A percentile compares a stretch with the other conserved stretches of the same genome.
These are phyloP conservation scores for Gaeumannomyces tritici DNA, from an alignment of 2,329 filamentous ascomycete species.

Conservation along the genomic window DNA sequence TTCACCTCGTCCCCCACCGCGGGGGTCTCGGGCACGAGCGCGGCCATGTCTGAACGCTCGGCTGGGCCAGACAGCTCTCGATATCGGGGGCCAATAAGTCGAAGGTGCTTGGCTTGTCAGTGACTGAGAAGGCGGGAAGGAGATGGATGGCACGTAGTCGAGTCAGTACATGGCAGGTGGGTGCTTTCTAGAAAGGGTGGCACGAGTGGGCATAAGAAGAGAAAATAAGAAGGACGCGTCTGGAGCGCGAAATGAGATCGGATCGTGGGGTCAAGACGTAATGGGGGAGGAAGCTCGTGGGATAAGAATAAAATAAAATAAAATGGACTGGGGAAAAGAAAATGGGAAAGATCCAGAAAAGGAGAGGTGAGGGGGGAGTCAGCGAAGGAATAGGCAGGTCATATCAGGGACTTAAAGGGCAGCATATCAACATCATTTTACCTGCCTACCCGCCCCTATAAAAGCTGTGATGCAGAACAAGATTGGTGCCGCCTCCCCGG, in stretches of 20 bases:
- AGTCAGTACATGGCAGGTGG: neutral
- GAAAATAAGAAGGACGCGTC: neutral
- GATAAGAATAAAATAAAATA: neutral
- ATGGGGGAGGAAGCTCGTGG: neutral
- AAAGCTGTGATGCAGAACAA: neutral
- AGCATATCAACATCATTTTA: neutral
- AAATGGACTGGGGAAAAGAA: neutral
- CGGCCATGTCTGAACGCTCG: constrained; percentile 11
- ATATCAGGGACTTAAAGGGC: neutral
- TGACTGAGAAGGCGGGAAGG: neutral
- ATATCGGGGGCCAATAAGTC: neutral
- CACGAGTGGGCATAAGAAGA: neutral
- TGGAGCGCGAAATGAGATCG: neutral
- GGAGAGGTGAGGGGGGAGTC: neutral
- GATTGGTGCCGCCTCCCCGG: neutral
- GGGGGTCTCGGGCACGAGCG: constrained; percentile 16
- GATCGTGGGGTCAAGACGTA: neutral
- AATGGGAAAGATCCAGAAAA: neutral
- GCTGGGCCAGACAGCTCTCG: neutral
- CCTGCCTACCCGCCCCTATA: neutral
- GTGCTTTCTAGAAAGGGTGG: neutral
- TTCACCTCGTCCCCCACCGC: constrained; percentile 33
- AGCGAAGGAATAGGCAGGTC: neutral
- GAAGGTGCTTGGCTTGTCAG: neutral
- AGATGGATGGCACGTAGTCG: neutral